Conservation (phyloP, 768 basidiomycete genomes). For the Coprinellus aureogranulatus region DNA sequence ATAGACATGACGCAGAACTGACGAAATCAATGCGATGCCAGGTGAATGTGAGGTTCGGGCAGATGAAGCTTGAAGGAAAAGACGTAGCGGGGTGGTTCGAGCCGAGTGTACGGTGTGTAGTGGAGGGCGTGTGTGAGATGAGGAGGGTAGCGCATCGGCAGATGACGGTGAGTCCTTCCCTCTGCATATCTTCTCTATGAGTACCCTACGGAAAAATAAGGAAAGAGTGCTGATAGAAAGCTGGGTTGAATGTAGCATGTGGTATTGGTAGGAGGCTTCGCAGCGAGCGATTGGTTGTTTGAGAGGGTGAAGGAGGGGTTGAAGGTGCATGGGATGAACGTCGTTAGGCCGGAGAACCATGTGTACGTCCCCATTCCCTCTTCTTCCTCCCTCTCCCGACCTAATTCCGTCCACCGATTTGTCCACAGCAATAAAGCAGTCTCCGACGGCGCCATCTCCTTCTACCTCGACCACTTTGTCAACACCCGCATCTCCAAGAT, state of each 20-base stretch:
- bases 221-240: too few relatives aligned
- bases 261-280: constrained; percentile 56
- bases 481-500: constrained; percentile 9
- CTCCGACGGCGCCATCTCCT: constrained; percentile 13
- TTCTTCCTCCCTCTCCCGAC: not conserved
- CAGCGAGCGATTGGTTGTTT: constrained; percentile 53
- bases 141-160: not conserved
- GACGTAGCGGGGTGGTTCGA: constrained; percentile 26
- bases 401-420: not conserved
- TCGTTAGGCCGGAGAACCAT: constrained; percentile 13
- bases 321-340: not conserved
- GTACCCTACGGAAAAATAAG: too few relatives aligned
- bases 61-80: not conserved
- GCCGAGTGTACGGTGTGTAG: constrained; percentile 23
- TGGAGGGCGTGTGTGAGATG: constrained; percentile 17
- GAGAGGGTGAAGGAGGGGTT: constrained; percentile 28
- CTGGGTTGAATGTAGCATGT: constrained; percentile 17
- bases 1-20: too few relatives aligned
- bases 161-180: too few relatives aligned
- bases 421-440: constrained; percentile 11
- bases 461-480: constrained; percentile 13
- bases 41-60: not conserved
- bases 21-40: too few relatives aligned
- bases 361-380: constrained; percentile 11
- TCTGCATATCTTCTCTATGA: too few relatives aligned